Conservation (phyloP, 768 basidiomycete genomes). For the Hygrocybe punicea region DNA sequence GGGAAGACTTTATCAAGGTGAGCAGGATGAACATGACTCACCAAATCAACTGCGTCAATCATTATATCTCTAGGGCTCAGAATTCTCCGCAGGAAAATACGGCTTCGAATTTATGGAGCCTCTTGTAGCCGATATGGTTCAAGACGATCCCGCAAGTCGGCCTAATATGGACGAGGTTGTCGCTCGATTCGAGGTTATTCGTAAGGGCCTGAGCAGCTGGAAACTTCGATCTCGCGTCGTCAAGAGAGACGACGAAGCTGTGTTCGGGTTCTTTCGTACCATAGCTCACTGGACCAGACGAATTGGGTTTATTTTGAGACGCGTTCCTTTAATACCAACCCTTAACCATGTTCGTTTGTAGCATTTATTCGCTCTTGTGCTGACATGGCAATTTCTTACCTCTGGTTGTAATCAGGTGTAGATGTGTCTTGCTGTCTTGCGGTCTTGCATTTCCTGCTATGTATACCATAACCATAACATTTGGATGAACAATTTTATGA, state of each 20-base stretch:
- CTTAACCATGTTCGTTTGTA: no score
- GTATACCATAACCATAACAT: no score
- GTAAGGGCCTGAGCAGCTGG: slow-evolving; percentile 22
- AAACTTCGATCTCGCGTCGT: slow-evolving; percentile 31
- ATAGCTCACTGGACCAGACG: slow-evolving; percentile 7
- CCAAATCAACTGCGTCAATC: neutral
- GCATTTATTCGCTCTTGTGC: neutral
- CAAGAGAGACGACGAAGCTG: neutral
- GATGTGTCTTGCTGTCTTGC: no score
- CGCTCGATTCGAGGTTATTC: slow-evolving; percentile 28
- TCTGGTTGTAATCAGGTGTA: no score
- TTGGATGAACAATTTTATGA: no score
- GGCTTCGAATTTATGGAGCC: slow-evolving; percentile 31
- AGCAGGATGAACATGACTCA: neutral
- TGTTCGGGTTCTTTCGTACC: neutral
- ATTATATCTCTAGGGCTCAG: neutral
- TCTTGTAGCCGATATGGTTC: slow-evolving; percentile 35
- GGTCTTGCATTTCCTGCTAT: no score
- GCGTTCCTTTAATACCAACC: slow-evolving; percentile 5
- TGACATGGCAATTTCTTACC: no score
- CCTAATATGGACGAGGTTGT: slow-evolving; percentile 39
- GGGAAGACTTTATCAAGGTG: slow-evolving; percentile 33
- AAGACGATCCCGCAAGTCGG: slow-evolving; percentile 32
- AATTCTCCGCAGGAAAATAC: neutral
- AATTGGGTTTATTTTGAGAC: neutral